Evolutionary conservation across 2,329 filamentous ascomycete species (phyloP).

Genomic region (Paraconiothyrium brasiliense): DNA sequence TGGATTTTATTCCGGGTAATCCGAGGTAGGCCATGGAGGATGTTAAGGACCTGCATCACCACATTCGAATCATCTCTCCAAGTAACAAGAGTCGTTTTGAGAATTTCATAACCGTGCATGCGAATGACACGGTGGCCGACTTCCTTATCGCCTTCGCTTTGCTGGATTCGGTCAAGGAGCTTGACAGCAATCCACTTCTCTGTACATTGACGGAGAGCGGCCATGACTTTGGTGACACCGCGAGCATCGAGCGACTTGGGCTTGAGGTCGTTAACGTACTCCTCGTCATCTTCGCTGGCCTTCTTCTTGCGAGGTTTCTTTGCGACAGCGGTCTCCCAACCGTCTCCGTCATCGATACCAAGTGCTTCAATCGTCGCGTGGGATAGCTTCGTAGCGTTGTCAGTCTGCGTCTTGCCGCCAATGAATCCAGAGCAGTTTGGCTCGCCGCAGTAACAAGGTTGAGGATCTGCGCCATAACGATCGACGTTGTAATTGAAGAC

Average conservation of each 20-base stretch:
- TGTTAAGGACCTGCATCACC: constrained; percentile 86
- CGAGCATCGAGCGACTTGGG: constrained; percentile 81
- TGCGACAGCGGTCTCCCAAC: constrained; percentile 88
- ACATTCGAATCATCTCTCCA: constrained; percentile 93
- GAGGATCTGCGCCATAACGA: constrained; percentile 94
- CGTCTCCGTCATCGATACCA: constrained; percentile 90
- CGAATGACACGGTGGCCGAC: constrained; percentile 89
- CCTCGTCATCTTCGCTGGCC: constrained; percentile 88
- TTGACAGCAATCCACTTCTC: constrained; percentile 99
- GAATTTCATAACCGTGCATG: constrained; percentile 96
- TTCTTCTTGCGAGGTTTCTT: constrained; percentile 95
- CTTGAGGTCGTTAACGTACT: constrained; percentile 91
- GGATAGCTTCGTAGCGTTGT: constrained; percentile 90
- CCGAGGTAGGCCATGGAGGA: constrained; percentile 87
- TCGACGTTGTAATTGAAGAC: constrained; percentile 99
- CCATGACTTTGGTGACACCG: constrained; percentile 93
- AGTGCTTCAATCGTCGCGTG: constrained; percentile 91
- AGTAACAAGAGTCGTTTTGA: constrained; percentile 84
- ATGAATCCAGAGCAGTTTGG: constrained; percentile 96
- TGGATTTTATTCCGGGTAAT: constrained; percentile 96
- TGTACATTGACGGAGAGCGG: constrained; percentile 94
- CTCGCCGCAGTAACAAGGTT: constrained; percentile 96
- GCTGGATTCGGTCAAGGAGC: constrained; percentile 86
- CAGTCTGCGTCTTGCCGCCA: constrained; percentile 96
- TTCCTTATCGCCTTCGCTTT: constrained; percentile 83